Base-by-base conservation (phyloP, 2,329 filamentous ascomycete species). In the Cordyceps pruinosa region DNA sequence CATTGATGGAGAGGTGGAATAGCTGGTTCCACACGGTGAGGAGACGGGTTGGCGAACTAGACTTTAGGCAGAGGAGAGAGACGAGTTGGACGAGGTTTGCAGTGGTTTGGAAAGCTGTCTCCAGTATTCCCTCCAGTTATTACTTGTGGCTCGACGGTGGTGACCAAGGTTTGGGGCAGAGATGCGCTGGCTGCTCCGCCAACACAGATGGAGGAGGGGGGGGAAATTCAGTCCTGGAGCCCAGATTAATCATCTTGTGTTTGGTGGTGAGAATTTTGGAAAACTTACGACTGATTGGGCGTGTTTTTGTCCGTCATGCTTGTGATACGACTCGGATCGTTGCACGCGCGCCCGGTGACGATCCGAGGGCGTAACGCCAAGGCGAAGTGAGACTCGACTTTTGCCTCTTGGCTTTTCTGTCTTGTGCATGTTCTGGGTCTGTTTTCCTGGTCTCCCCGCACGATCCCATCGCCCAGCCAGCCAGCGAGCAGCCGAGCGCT, bases 391-490 rank as follows among this genome's bases (percentile, higher is more conserved):
- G 34, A 39, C 21, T 12, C 30, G 30, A 32, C 30, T 32, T 32
- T 6, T n/a, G n/a, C n/a, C n/a, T n/a, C n/a, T n/a, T n/a, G n/a
- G n/a, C n/a, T n/a, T n/a, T n/a, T n/a, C 21, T 12, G 21, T 10
- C 39, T 25, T 6, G 39, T 4, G 21, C 21, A 13, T 19, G 17
- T 21, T 28, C 28, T 48, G 19, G 26, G 3, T n/a, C n/a, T n/a
- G n/a, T n/a, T n/a, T n/a, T n/a, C n/a, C 28, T 25, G 26, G 28
- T 12, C 52, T 41, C 52, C 52, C 52, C 52, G 32, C 44, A 56
- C 52, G 44, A 56, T 56, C 52, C 50, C 52, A 56, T 56, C 52
- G 52, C 52, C 41, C 30, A 54, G 51, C n/a, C n/a, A n/a, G n/a
- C 35, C 26, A 32, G 47, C 34, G 47, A 50, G 34, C 32, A 50